Evolutionary conservation across 306 rosid genomes (phyloP), one percentile per base, ranked within the genome.

Genomic region (Casuarina cunninghamiana): DNA sequence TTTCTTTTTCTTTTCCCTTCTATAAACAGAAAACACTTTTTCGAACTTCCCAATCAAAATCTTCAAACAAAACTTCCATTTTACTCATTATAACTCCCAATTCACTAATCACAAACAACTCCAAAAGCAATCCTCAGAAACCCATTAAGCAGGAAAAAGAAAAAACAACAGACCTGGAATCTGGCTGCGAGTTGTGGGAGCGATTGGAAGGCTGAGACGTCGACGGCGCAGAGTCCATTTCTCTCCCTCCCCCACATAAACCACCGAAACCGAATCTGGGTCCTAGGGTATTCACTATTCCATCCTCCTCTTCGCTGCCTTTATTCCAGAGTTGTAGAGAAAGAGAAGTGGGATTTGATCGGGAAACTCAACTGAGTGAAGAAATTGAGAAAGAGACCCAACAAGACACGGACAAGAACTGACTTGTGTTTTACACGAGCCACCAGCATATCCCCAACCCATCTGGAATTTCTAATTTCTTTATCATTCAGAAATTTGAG

Each of bases 111-210:
- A 48, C 46, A 37, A 48, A 42, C 63, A 41, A 43, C 32, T 44
- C 54, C 78, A 39, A n/a, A 19, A 13, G 65, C 11, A 78, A 68
- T 37, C 21, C 17, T 66, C 2, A 17, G 5, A 42, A 66, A 17
- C 17, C 8, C 5, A 3, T 63, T 32, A 35, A 54, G 12, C 7
- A 60, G 16, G 73, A 63, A 3, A 71, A 2, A 11, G 10, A 38
- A 46, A 35, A 5, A 6, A 16, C 0, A 48, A 43, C 63, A 69
- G 82, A 87, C 94, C 93, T 88, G 70, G 83, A 71, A 72, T 83
- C 89, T 39, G 77, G 74, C 73, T 79, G 78, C 26, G 77, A 84
- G 69, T 45, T 74, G 46, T 58, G 81, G 69, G 74, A 72, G 48
- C 83, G 78, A 81, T 51, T 78, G 69, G 86, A 41, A 77, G 75